Evolutionary conservation across 371 early-diverging fungal species (phyloP).

Genomic region (Coemansia sp.): DNA sequence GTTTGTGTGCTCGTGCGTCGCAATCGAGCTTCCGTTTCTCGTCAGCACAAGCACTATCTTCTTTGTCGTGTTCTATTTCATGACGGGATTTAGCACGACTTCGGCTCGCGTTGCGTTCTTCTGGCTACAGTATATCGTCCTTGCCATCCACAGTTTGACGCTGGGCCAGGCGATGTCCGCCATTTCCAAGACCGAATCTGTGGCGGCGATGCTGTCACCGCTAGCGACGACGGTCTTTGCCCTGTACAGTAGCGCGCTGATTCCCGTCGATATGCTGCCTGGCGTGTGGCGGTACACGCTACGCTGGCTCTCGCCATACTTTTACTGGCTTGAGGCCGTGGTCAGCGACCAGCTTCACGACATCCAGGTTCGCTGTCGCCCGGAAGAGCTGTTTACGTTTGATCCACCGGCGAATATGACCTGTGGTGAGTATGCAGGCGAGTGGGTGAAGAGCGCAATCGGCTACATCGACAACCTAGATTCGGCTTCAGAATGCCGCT

Average conservation of each 20-base stretch:
- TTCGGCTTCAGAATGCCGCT: conserved; percentile 60
- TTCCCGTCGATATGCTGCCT: conserved; percentile 65
- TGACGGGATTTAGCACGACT: conserved; percentile 60
- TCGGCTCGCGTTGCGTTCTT: conserved; percentile 61
- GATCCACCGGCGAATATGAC: conserved; percentile 61
- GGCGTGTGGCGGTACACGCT: conserved; percentile 78
- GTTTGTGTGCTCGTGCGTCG: conserved; percentile 65
- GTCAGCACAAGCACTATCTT: conserved; percentile 67
- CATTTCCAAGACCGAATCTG: conserved; percentile 55
- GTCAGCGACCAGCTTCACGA: conserved; percentile 67
- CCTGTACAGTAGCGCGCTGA: conserved; percentile 74
- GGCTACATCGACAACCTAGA: conserved; percentile 61
- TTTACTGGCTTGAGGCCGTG: conserved; percentile 69
- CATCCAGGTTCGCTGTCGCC: conserved; percentile 48
- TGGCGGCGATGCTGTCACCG: conserved; percentile 70
- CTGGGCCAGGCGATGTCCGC: conserved; percentile 80
- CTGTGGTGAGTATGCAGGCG: conserved; percentile 61
- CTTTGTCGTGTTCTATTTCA: conserved; percentile 70
- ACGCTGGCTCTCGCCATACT: conserved; percentile 65
- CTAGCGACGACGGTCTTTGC: conserved; percentile 68
- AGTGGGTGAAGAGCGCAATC: conserved; percentile 55
- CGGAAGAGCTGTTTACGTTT: conserved; percentile 54
- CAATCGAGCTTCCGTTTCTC: conserved; percentile 54
- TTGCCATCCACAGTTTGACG: conserved; percentile 68
- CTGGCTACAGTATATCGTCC: conserved; percentile 61